Evolutionary conservation across 2,329 filamentous ascomycete species (phyloP).

Genomic region (Hypoxylon sp.): DNA sequence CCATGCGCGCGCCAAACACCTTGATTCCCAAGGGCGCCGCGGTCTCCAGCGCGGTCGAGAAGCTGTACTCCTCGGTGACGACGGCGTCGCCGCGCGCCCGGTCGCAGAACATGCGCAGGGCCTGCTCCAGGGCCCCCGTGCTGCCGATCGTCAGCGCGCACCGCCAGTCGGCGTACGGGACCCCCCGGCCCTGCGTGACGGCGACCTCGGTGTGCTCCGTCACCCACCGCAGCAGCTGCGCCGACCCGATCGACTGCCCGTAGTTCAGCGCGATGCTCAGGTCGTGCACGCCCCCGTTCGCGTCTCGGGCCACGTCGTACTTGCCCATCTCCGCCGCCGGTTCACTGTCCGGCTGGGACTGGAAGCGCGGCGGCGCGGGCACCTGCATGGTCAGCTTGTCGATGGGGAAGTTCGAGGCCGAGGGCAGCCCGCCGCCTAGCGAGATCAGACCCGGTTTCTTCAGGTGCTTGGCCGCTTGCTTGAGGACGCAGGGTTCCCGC

Average conservation of each 20-base stretch:
- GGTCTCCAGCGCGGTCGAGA: constrained; percentile 74
- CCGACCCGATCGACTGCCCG: constrained; percentile 83
- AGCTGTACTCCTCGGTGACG: constrained; percentile 90
- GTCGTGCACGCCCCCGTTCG: constrained; percentile 64
- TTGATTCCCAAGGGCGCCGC: constrained; percentile 62
- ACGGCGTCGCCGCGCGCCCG: constrained; percentile 76
- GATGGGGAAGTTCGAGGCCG: constrained; percentile 91
- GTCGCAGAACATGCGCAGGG: constrained; percentile 81
- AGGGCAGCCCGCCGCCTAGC: constrained; percentile 89
- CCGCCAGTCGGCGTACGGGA: constrained; percentile 91
- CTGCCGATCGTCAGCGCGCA: constrained; percentile 85
- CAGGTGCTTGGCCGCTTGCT: constrained; percentile 80
- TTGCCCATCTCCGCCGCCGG: constrained; percentile 73
- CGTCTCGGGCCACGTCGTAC: constrained; percentile 72
- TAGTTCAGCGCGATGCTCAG: constrained; percentile 93
- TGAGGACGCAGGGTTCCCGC: constrained; percentile 75
- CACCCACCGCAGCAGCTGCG: constrained; percentile 87
- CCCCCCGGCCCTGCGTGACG: constrained; percentile 79
- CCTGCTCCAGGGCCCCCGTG: constrained; percentile 85
- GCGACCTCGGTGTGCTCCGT: constrained; percentile 96
- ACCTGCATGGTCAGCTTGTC: constrained; percentile 79
- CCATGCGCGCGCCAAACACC: constrained; percentile 60
- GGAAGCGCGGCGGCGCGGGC: constrained; percentile 73
- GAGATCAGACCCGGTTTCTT: constrained; percentile 87
- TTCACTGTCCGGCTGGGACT: constrained; percentile 73